These are phyloP conservation scores for Alternaria triticimaculans DNA, from an alignment of 2,329 filamentous ascomycete genomes.

Conservation along the genomic window DNA sequence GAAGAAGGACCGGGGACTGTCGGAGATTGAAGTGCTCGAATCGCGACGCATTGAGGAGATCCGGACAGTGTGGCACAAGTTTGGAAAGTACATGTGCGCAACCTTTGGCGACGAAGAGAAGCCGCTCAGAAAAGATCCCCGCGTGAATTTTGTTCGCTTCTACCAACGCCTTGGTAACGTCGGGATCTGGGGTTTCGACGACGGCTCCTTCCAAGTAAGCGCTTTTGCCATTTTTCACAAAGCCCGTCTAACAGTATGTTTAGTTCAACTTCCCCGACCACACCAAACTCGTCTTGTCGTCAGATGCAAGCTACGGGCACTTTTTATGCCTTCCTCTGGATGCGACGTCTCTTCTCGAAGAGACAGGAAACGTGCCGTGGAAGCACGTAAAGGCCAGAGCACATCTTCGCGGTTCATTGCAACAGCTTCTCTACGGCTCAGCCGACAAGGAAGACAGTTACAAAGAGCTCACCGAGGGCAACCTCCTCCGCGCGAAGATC, in stretches of 20 bases:
- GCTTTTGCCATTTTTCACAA: not conserved
- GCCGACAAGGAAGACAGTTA: slow-evolving; percentile 57
- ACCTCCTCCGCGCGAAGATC: slow-evolving; percentile 76
- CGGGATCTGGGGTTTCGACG: slow-evolving; percentile 80
- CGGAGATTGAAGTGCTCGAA: slow-evolving; percentile 65
- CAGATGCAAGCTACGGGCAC: slow-evolving; percentile 76
- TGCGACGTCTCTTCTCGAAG: slow-evolving; percentile 69
- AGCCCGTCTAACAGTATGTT: slow-evolving; percentile 5
- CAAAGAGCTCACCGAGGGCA: slow-evolving; percentile 68
- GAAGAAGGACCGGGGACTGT: slow-evolving; percentile 65
- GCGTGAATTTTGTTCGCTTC: slow-evolving; percentile 71
- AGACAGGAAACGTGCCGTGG: slow-evolving; percentile 67
- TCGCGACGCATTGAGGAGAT: slow-evolving; percentile 64
- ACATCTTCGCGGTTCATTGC: slow-evolving; percentile 73
- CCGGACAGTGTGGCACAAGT: slow-evolving; percentile 69
- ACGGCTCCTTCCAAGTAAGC: slow-evolving; percentile 76
- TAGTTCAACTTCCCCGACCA: slow-evolving; percentile 89
- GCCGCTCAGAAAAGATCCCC: slow-evolving; percentile 56
- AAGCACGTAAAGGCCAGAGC: slow-evolving; percentile 73
- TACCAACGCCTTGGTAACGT: slow-evolving; percentile 84
- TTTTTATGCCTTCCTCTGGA: slow-evolving; percentile 79
- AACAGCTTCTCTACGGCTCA: slow-evolving; percentile 71
- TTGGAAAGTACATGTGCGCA: slow-evolving; percentile 71
- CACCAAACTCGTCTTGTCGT: slow-evolving; percentile 80
- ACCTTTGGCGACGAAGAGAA: slow-evolving; percentile 52